Base-by-base conservation (phyloP, 1,284 basidiomycete species). In the Apiotrichum mycotoxinovorans region DNA sequence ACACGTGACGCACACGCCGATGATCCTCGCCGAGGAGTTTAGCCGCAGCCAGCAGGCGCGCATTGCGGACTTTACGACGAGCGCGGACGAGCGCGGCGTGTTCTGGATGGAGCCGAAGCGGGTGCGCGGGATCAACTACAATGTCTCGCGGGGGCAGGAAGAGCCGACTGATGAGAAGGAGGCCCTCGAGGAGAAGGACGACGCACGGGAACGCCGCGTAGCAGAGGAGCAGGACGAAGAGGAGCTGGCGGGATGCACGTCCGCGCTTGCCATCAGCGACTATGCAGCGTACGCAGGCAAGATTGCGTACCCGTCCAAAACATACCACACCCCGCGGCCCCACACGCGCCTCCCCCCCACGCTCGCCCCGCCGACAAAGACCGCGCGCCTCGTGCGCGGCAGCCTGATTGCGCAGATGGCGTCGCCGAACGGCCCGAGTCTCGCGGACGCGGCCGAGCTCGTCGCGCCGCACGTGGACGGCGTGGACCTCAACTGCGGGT, bases 11-110 rank as follows among this genome's bases (percentile, higher is more conserved):
- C 79, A 80, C 52, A 84, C 83, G 18, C 83, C 83, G 1, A 85
- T 85, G 83, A 83, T 84, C 30, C 77, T 85, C 48, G 81, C 76
- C 1, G 69, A 74, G 49, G 82, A 85, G 66, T 84, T 84, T 66
- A 80, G 79, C 34, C 77, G 83, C 17, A 81, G 81, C 5, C 77
- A 80, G 51, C 77, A 75, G 5, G 83, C 83, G 1, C 70, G 83
- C 42, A 75, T 80, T 22, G 72, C 79, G 3, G 83, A 85, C 64
- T 84, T 85, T 64, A 74, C 79, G 3, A 84, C 83, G 0, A 78
- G 76, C 17, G 56, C 52, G 0, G 63, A 70, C 23, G 83, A 85
- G 68, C 75, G 83, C 26, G 83, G 82, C 14, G 75, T 78, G 17
- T 84, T 81, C 64, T 70, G 70, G 66, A 74, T 83, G 62, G 60